These are phyloP conservation scores for Pulveroboletus sp. DNA, from an alignment of 768 basidiomycete species.

Conservation along the genomic window DNA sequence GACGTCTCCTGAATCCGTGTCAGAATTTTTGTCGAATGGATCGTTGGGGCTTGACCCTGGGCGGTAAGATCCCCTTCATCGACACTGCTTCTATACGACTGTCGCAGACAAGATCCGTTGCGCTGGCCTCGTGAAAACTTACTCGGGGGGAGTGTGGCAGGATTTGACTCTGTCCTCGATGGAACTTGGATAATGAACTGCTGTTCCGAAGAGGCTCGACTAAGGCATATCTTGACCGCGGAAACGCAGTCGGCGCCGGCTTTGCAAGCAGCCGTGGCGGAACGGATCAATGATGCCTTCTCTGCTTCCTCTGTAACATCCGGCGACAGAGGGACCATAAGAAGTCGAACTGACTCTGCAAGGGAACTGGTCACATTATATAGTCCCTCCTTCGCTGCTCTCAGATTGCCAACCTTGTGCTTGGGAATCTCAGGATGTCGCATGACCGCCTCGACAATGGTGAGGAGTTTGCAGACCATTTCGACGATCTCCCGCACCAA, in stretches of 20 bases:
- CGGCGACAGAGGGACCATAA: slow-evolving; percentile 51
- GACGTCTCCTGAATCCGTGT: slow-evolving; percentile 38
- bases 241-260: slow-evolving; percentile 87
- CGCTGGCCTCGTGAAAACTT: slow-evolving; percentile 43
- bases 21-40: slow-evolving; percentile 15
- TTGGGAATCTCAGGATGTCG: slow-evolving; percentile 67
- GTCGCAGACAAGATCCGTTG: slow-evolving; percentile 38
- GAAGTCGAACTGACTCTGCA: slow-evolving; percentile 80
- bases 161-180: slow-evolving; percentile 41
- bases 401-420: slow-evolving; percentile 63
- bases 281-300: slow-evolving; percentile 70
- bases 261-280: slow-evolving; percentile 86
- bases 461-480: slow-evolving; percentile 86
- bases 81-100: slow-evolving; percentile 34
- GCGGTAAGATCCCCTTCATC: slow-evolving; percentile 67
- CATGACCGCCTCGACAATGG: slow-evolving; percentile 87
- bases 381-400: slow-evolving; percentile 71
- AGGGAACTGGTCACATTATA: slow-evolving; percentile 85
- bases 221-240: slow-evolving; percentile 80
- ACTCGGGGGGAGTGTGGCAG: slow-evolving; percentile 45
- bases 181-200: slow-evolving; percentile 69
- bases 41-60: slow-evolving; percentile 40
- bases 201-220: slow-evolving; percentile 56
- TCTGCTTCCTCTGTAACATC: slow-evolving; percentile 76
- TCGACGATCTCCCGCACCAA: slow-evolving; percentile 94